Evolutionary conservation across 768 basidiomycete genomes (phyloP).

Genomic region (Cytidiella melzeri): DNA sequence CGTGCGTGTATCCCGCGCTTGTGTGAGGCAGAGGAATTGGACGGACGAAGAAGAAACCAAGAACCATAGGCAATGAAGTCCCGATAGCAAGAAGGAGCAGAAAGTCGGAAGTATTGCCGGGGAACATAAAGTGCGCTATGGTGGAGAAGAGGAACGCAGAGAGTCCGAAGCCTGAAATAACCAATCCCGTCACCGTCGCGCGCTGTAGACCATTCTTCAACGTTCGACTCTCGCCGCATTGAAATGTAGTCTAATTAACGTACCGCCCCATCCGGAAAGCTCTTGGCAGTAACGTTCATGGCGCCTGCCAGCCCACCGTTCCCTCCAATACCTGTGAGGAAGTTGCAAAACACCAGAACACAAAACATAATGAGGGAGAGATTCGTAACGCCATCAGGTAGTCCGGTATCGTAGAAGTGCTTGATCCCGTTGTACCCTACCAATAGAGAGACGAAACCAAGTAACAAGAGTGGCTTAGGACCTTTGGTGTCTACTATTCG

Average conservation of each 20-base stretch:
- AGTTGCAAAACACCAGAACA: conserved; percentile 55
- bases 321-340: conserved; percentile 72
- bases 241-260: no score
- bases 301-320: conserved; percentile 65
- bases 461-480: conserved; percentile 58
- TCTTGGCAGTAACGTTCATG: conserved; percentile 79
- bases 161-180: conserved; percentile 83
- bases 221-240: no score
- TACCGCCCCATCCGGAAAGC: conserved; percentile 68
- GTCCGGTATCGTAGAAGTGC: conserved; percentile 53
- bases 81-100: conserved; percentile 72
- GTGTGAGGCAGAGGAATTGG: conserved; percentile 52
- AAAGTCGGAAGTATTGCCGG: conserved; percentile 74
- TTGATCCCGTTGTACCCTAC: conserved; percentile 74
- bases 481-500: conserved; percentile 70
- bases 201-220: no score
- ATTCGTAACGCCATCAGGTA: conserved; percentile 14
- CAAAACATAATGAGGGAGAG: conserved; percentile 39
- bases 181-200: conserved; percentile 69
- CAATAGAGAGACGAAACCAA: conserved; percentile 54
- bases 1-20: conserved; percentile 17
- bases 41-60: conserved; percentile 72
- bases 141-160: conserved; percentile 88
- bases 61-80: conserved; percentile 70
- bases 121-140: conserved; percentile 63